Conservation (phyloP, 1,284 basidiomycete genomes). For the Rhizoctonia solani region DNA sequence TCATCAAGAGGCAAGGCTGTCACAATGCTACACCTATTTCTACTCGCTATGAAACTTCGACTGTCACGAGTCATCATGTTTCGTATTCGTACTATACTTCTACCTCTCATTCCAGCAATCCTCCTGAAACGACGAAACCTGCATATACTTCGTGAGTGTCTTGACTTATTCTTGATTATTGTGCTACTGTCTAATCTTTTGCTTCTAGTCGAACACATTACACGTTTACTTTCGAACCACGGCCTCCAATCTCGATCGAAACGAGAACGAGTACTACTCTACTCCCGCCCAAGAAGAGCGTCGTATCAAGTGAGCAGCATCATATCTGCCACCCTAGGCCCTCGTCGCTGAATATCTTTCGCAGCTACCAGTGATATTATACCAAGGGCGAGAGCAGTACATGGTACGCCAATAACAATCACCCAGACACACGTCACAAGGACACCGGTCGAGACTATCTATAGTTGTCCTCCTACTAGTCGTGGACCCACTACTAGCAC, state of each 20-base stretch:
- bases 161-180: too few species aligned
- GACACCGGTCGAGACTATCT: slow-evolving; percentile 13
- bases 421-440: neutral
- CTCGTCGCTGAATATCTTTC: too few species aligned
- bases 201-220: too few species aligned
- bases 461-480: neutral
- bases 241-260: too few species aligned
- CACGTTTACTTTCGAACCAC: too few species aligned
- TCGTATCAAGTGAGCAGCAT: too few species aligned
- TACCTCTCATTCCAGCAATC: neutral
- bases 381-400: neutral
- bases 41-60: neutral
- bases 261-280: too few species aligned
- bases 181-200: too few species aligned
- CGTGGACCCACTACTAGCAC: neutral
- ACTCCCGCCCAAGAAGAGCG: too few species aligned
- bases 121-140: neutral
- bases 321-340: too few species aligned
- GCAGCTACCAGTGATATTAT: too few species aligned
- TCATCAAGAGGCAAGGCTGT: slow-evolving; percentile 9
- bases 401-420: slow-evolving; percentile 6
- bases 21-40: neutral
- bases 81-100: neutral
- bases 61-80: neutral
- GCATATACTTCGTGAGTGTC: neutral